Evolutionary conservation across 2,329 filamentous ascomycete species (phyloP).

Genomic region (Colletotrichum limetticola): DNA sequence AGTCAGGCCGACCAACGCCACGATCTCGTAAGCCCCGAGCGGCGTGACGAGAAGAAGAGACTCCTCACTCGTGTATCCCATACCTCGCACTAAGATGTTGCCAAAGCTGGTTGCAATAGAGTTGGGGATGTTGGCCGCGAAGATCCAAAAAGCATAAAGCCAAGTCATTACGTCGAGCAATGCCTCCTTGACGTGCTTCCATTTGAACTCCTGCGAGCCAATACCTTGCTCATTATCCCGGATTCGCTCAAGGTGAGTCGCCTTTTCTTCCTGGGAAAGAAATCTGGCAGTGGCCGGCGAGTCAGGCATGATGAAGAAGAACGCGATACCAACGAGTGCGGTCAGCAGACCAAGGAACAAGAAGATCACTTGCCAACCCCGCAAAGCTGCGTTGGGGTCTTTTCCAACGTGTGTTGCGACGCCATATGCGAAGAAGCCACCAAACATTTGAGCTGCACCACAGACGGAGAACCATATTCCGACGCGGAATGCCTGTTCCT

Average conservation of each 20-base stretch:
- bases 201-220: conserved; percentile 75
- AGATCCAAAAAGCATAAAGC: conserved; percentile 40
- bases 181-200: conserved; percentile 63
- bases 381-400: conserved; percentile 54
- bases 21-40: conserved; percentile 72
- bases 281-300: conserved; percentile 52
- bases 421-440: conserved; percentile 53
- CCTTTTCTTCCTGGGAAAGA: conserved; percentile 65
- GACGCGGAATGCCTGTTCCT: conserved; percentile 71
- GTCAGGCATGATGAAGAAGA: conserved; percentile 60
- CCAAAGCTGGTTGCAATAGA: conserved; percentile 50
- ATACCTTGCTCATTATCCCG: conserved; percentile 74
- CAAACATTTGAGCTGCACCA: conserved; percentile 51
- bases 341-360: conserved; percentile 65
- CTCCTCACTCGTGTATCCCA: conserved; percentile 72
- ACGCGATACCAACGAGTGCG: conserved; percentile 56
- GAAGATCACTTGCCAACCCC: conserved; percentile 74
- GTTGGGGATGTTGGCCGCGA: conserved; percentile 44
- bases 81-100: conserved; percentile 57
- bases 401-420: conserved; percentile 59
- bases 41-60: conserved; percentile 74
- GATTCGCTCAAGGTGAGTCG: conserved; percentile 58
- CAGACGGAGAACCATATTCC: conserved; percentile 75
- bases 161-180: conserved; percentile 41
- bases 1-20: conserved; percentile 57